Evolutionary conservation across 805 yeast genomes (phyloP), one percentile per base, ranked within the genome.

Genomic region (Yarrowia sp.): DNA sequence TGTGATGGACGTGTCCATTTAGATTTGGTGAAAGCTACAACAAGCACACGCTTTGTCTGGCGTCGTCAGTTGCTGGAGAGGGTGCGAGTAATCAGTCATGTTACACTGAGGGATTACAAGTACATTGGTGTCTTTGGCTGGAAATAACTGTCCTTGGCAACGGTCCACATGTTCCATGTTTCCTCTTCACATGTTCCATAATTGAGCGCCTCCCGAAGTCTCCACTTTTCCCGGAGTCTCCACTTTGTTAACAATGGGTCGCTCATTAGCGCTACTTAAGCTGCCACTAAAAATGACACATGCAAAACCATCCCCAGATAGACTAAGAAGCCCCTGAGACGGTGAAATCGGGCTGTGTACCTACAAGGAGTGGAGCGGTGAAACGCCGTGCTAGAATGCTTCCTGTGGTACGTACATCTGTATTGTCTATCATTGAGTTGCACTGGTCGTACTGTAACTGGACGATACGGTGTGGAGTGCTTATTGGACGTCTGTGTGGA

Each of bases 231-330:
- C 13, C 42, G 56, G 56, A 34, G 40, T 50, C 56, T 34, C 56
- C 40, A 34, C 55, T 49, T 12, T 49, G 24, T 9, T 17, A 50
- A 33, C 40, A 34, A 19, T 33, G 36, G 12, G n/a, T 15, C 24
- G 30, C 55, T 50, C 58, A 52, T 52, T 52, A 52, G 58, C 44
- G 34, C 43, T 38, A 52, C 58, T 52, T 52, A 38, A 52, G 43
- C 56, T 9, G 42, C 56, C 40, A 36, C 56, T 52, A 52, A 52
- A 36, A 52, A 33, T 34, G 40, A 12, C 55, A 50, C 24, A 50
- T 34, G 24, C n/a, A 38, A 50, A 36, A 17, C 30, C 17, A 47
- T 50, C 55, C 55, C 55, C 55, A 34, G 55, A 34, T 50, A 50
- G 14, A 40, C 34, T 50, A 50, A 34, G 8, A 12, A 9, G n/a